Base-by-base conservation (phyloP, 331 rosid species). In the Malus hybrid region DNA sequence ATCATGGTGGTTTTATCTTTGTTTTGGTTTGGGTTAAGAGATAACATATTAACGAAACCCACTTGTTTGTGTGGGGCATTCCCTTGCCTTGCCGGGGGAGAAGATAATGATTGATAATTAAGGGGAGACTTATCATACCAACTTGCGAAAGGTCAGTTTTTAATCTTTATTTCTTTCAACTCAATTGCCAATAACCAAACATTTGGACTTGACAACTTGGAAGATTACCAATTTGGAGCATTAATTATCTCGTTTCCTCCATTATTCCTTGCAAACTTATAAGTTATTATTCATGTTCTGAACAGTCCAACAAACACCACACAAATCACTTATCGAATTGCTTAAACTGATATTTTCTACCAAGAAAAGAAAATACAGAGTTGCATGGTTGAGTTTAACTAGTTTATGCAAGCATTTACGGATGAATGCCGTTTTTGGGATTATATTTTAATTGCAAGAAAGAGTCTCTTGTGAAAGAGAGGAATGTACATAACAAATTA, bases 1-100 rank as follows among this genome's bases (percentile, higher is more conserved):
- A 55, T 75, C 55, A 63, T 39, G 60, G 20, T 18, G n/a, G 19
- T 18, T 6, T 54, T 70, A 63, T 3, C 31, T 71, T 22, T 54
- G 36, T 57, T 6, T 34, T 56, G 69, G 54, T 32, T 28, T 61
- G 13, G 18, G 14, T 69, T 63, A 42, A 55, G 33, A 71, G 56
- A 64, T 27, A 69, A 68, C 54, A 71, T 55, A n/a, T 12, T 28
- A 22, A 70, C 39, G 62, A 70, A 50, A 64, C 22, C 73, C 67
- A 39, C 74, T 80, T 55, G 67, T 31, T 20, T 28, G 32, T 67
- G 77, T 64, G 83, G 73, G 80, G 55, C 60, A 54, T 7, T 14
- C 52, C 60, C 33, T 13, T 50, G 57, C 6, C n/a, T 52, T 11
- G 56, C 18, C 4, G 22, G 29, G 68, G 66, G 33, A 61, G 19